A percentile compares a stretch with the other conserved stretches of the same genome.
Conservation (phyloP, 2,329 filamentous ascomycete species). For the Cladophialophora immunda region DNA sequence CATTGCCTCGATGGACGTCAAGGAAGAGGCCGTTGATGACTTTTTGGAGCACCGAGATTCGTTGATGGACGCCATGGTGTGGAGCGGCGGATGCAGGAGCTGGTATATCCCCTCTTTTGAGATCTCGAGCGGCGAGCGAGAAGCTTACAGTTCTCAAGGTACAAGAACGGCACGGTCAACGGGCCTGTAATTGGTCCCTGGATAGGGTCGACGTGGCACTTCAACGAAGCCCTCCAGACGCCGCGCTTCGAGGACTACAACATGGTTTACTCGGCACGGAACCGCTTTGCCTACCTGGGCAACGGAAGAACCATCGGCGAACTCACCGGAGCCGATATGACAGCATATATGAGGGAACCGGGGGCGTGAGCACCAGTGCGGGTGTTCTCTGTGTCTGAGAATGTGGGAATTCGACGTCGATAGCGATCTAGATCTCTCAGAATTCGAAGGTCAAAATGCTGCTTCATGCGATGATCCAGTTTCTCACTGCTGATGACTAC, state of each 20-base stretch:
- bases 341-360: too few relatives aligned
- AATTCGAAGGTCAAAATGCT: too few relatives aligned
- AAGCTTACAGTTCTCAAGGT: slow-evolving; percentile 16
- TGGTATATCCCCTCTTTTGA: slow-evolving; percentile 8
- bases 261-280: too few relatives aligned
- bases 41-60: slow-evolving; percentile 52
- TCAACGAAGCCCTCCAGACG: slow-evolving; percentile 45
- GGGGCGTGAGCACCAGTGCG: too few relatives aligned
- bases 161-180: slow-evolving; percentile 30
- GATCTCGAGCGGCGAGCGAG: background rate
- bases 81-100: slow-evolving; percentile 44
- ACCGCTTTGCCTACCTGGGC: too few relatives aligned
- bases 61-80: slow-evolving; percentile 59
- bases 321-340: too few relatives aligned
- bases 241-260: slow-evolving; percentile 50
- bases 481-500: too few relatives aligned
- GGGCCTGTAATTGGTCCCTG: slow-evolving; percentile 30
- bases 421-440: too few relatives aligned
- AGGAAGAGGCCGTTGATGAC: slow-evolving; percentile 41
- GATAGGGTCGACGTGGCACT: slow-evolving; percentile 44
- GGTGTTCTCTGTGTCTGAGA: too few relatives aligned
- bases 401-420: too few relatives aligned
- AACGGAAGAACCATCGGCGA: too few relatives aligned
- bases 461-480: too few relatives aligned
- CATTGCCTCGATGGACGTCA: slow-evolving; percentile 49